A percentile compares a stretch with the other conserved stretches of the same genome.
Evolutionary conservation across 805 yeast species (phyloP).

Genomic region (Metschnikowia colocasiae): DNA sequence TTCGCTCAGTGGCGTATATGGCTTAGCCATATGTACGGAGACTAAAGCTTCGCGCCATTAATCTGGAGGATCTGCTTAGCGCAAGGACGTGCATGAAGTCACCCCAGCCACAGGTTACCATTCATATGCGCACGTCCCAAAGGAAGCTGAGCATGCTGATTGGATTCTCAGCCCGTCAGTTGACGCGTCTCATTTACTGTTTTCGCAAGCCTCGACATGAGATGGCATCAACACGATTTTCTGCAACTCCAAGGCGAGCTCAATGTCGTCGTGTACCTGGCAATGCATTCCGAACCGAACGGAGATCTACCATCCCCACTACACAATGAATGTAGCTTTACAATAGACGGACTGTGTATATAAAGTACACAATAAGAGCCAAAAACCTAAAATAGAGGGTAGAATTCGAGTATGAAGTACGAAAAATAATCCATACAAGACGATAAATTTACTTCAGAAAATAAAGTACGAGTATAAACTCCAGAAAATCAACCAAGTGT

Average conservation of each 20-base stretch:
- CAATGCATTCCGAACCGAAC: too few relatives aligned
- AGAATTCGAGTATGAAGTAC: too few relatives aligned
- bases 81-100: not conserved
- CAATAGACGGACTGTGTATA: too few relatives aligned
- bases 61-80: conserved; percentile 1
- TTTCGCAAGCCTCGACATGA: not conserved
- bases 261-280: not conserved
- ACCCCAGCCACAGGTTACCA: not conserved
- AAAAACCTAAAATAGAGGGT: too few relatives aligned
- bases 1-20: not conserved
- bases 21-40: not conserved
- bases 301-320: too few relatives aligned
- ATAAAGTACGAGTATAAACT: too few relatives aligned
- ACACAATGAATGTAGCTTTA: too few relatives aligned
- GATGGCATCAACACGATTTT: not conserved
- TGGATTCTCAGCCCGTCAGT: not conserved
- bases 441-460: too few relatives aligned
- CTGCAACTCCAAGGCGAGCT: not conserved
- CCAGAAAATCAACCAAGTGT: too few relatives aligned
- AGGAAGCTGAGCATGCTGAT: not conserved
- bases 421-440: too few relatives aligned
- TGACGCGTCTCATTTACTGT: not conserved
- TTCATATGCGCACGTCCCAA: not conserved
- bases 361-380: too few relatives aligned
- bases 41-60: not conserved